phyloP scores from a whole-genome alignment of 306 rosid species.

The Elaeagnus macrophylla region DNA sequence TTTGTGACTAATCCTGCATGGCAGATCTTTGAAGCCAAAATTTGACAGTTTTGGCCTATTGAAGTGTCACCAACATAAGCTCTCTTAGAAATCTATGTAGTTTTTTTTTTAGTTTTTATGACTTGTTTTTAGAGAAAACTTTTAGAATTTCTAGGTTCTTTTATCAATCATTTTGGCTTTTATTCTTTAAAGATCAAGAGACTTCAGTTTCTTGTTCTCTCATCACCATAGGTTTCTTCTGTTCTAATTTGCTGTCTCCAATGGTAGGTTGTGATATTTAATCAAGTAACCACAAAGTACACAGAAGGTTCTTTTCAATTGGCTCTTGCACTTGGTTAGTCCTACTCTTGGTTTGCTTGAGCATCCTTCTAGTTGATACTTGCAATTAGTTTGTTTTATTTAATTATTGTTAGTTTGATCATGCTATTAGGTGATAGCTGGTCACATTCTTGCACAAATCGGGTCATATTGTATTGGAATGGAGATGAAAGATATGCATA shows the following conservation, averaged over 20 bases:
- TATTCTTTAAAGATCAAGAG: background rate
- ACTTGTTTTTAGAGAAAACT: too few species aligned
- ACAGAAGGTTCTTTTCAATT: conserved; percentile 81
- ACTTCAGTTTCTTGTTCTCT: background rate
- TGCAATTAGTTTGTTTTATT: background rate
- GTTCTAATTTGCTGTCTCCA: conserved; percentile 6
- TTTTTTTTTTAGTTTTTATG: background rate
- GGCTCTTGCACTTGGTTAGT: conserved; percentile 78
- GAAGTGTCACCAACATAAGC: background rate
- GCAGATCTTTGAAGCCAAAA: background rate
- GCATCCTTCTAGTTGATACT: conserved; percentile 1
- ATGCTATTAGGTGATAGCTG: conserved; percentile 75
- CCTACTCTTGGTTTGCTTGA: conserved; percentile 1
- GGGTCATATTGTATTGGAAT: conserved; percentile 75
- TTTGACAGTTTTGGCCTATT: background rate
- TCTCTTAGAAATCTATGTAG: background rate
- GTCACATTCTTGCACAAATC: conserved; percentile 88
- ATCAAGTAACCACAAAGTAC: conserved; percentile 76
- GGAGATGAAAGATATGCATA: conserved; percentile 56
- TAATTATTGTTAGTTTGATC: conserved; percentile 19
- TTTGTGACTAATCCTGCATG: background rate
- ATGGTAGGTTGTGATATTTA: conserved; percentile 76
- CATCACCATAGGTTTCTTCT: conserved; percentile 1
- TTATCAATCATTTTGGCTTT: too few species aligned
- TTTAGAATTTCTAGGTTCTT: too few species aligned